Evolutionary conservation across 306 rosid species (phyloP).

Genomic region (Dicorynia guianensis): DNA sequence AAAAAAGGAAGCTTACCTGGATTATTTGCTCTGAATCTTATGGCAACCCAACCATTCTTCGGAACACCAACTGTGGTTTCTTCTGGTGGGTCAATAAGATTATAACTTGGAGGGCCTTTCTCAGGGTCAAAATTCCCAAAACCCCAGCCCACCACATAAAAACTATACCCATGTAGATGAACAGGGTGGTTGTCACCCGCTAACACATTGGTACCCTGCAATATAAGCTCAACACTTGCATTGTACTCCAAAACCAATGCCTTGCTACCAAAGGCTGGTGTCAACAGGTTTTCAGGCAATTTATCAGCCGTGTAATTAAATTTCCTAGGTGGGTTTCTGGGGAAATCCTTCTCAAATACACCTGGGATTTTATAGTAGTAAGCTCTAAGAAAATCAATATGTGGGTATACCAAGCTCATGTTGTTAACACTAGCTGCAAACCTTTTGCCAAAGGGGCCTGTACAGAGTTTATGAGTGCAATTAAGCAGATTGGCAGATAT

Average conservation of each 20-base stretch:
- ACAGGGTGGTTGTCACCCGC: conserved; percentile 58
- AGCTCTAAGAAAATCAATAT: conserved; percentile 51
- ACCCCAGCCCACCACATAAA: conserved; percentile 66
- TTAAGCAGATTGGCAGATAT: conserved; percentile 51
- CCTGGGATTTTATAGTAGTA: conserved; percentile 53
- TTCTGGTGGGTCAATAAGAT: conserved; percentile 67
- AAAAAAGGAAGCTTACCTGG: conserved; percentile 43
- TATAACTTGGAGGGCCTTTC: conserved; percentile 54
- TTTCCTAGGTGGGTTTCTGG: conserved; percentile 35
- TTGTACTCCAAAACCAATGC: conserved; percentile 59
- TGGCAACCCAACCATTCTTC: conserved; percentile 56
- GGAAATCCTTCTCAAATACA: conserved; percentile 51
- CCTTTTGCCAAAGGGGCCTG: conserved; percentile 53
- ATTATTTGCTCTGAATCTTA: conserved; percentile 52
- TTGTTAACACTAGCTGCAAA: conserved; percentile 72
- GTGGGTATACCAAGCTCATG: conserved; percentile 55
- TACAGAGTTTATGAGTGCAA: conserved; percentile 39
- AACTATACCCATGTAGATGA: conserved; percentile 68
- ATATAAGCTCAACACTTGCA: conserved; percentile 57
- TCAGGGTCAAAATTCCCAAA: conserved; percentile 63
- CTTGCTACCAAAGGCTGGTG: conserved; percentile 49
- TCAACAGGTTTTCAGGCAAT: conserved; percentile 40
- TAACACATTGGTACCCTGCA: conserved; percentile 57
- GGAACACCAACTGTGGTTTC: conserved; percentile 63
- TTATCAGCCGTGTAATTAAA: conserved; percentile 50